Percentiles rank a stretch among this genome's conserved stretches.
These are phyloP conservation scores for Aquilaria malaccensis DNA, from an alignment of 345 rosid species.

Conservation along the genomic window DNA sequence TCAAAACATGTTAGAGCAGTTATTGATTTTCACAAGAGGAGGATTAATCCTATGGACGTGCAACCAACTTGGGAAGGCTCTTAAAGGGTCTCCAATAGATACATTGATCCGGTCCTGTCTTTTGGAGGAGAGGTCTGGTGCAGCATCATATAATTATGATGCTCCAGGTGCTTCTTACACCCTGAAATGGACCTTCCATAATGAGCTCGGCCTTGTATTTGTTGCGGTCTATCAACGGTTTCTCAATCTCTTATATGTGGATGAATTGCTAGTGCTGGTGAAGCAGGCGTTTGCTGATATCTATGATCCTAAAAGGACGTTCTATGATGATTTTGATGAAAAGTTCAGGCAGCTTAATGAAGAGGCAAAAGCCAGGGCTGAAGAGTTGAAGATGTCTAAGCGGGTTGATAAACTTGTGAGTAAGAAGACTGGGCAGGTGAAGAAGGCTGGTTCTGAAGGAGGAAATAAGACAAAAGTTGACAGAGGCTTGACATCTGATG, in stretches of 20 bases:
- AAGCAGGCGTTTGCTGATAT: constrained; percentile 67
- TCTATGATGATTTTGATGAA: constrained; percentile 66
- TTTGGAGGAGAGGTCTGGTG: constrained; percentile 95
- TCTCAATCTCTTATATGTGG: constrained; percentile 84
- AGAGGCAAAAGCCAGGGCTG: constrained; percentile 89
- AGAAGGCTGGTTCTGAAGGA: constrained; percentile 50
- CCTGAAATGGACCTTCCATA: constrained; percentile 95
- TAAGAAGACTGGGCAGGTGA: constrained; percentile 56
- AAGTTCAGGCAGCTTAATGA: constrained; percentile 86
- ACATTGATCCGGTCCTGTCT: constrained; percentile 87
- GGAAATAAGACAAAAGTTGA: constrained; percentile 46
- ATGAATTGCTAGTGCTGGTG: constrained; percentile 74
- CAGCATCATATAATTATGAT: constrained; percentile 61
- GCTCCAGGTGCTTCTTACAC: constrained; percentile 82
- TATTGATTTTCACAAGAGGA: constrained; percentile 87
- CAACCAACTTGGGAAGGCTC: constrained; percentile 88
- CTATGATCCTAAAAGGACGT: constrained; percentile 63
- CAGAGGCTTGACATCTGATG: constrained; percentile 34
- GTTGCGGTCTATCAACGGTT: constrained; percentile 96
- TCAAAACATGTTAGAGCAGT: constrained; percentile 79
- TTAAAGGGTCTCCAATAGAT: constrained; percentile 88
- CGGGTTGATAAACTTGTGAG: constrained; percentile 42
- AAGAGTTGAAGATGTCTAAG: constrained; percentile 75
- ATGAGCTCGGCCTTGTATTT: constrained; percentile 91
- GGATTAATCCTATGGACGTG: constrained; percentile 98